These are phyloP conservation scores for Leccinum pellstonianum DNA, from an alignment of 768 basidiomycete species.

Conservation along the genomic window DNA sequence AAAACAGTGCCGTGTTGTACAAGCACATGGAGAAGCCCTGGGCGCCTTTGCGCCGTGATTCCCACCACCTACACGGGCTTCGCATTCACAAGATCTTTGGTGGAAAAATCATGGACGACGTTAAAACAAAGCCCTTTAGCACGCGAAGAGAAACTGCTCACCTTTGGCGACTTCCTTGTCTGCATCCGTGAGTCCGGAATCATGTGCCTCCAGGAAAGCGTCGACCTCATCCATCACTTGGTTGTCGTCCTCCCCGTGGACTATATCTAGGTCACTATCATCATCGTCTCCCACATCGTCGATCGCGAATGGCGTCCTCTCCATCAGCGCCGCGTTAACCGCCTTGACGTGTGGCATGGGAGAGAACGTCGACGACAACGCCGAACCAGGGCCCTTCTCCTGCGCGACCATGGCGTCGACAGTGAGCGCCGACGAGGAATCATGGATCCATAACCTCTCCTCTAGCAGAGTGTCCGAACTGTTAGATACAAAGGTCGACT, in stretches of 20 bases:
- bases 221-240: conserved; percentile 94
- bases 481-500: conserved; percentile 46
- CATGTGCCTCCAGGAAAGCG: conserved; percentile 93
- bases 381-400: conserved; percentile 26
- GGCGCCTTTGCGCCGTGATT: neutral
- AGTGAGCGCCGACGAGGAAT: conserved; percentile 51
- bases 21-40: conserved; percentile 12
- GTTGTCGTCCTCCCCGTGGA: conserved; percentile 60
- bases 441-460: conserved; percentile 13
- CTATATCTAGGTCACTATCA: conserved; percentile 47
- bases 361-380: conserved; percentile 37
- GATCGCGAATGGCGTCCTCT: conserved; percentile 94
- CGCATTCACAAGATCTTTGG: conserved; percentile 58
- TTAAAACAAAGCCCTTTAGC: neutral
- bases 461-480: conserved; percentile 29
- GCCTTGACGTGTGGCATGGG: conserved; percentile 69
- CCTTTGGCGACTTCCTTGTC: conserved; percentile 79
- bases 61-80: conserved; percentile 42
- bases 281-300: conserved; percentile 80
- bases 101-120: neutral
- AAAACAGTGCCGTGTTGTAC: conserved; percentile 7
- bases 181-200: conserved; percentile 77
- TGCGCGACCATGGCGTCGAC: conserved; percentile 38
- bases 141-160: conserved; percentile 31
- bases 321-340: conserved; percentile 82